phyloP scores from a whole-genome alignment of 495 filamentous ascomycete genomes.

The Geopyxis carbonaria region DNA sequence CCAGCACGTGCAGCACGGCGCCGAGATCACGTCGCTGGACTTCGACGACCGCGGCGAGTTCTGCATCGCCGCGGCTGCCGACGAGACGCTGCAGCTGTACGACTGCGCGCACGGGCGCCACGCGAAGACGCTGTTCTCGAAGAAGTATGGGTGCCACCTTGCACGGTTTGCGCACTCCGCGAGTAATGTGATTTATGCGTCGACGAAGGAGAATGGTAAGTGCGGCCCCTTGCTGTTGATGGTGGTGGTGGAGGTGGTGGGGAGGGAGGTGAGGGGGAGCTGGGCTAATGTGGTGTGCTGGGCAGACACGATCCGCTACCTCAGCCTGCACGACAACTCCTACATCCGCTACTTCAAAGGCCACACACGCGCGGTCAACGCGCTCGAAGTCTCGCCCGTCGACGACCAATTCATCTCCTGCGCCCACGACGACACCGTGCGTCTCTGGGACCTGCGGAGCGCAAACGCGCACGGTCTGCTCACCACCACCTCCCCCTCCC shows the following conservation, averaged over 20 bases:
- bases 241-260: too few relatives aligned
- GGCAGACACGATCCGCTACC: slow-evolving; percentile 78
- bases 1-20: slow-evolving; percentile 30
- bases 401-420: slow-evolving; percentile 83
- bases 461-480: slow-evolving; percentile 60
- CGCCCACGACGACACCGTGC: slow-evolving; percentile 70
- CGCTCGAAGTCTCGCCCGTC: slow-evolving; percentile 52
- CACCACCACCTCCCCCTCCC: slow-evolving; percentile 55
- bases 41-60: slow-evolving; percentile 90
- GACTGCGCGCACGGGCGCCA: slow-evolving; percentile 77
- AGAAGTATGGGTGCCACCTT: slow-evolving; percentile 90
- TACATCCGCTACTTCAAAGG: slow-evolving; percentile 92
- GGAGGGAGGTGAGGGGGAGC: slow-evolving; percentile 26
- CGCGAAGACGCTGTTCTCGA: slow-evolving; percentile 64
- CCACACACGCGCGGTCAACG: slow-evolving; percentile 68
- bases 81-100: slow-evolving; percentile 89
- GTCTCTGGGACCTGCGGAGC: slow-evolving; percentile 66
- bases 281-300: slow-evolving; percentile 23
- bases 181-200: slow-evolving; percentile 79
- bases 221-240: too few relatives aligned
- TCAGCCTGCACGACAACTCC: slow-evolving; percentile 84
- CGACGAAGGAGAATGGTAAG: slow-evolving; percentile 87
- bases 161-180: slow-evolving; percentile 86
- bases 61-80: slow-evolving; percentile 67
- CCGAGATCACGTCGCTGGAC: slow-evolving; percentile 78